A percentile compares a stretch with the other conserved stretches of the same genome.
Evolutionary conservation across 176 grass and related monocot species (phyloP).

Genomic region (Oryza brachyantha): DNA sequence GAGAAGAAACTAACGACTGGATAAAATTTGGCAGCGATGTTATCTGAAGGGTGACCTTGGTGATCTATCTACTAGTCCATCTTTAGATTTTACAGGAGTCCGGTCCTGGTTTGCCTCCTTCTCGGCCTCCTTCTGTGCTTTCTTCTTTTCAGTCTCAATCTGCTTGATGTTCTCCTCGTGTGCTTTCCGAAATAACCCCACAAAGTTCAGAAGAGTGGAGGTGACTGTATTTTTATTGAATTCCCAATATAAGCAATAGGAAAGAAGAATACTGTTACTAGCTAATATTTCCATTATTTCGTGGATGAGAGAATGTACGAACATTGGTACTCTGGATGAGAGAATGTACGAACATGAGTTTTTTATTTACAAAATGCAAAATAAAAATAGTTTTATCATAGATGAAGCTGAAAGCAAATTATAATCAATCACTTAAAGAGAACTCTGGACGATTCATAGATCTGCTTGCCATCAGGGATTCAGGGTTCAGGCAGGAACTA

Average conservation of each 20-base stretch:
- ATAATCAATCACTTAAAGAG: neutral
- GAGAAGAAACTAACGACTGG: slow-evolving; percentile 5
- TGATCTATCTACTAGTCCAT: slow-evolving; percentile 38
- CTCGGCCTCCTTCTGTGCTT: slow-evolving; percentile 83
- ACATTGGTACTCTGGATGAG: too few species aligned
- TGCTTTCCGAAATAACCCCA: slow-evolving; percentile 66
- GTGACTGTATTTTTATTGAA: slow-evolving; percentile 69
- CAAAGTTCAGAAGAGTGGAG: slow-evolving; percentile 77
- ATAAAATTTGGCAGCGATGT: slow-evolving; percentile 4
- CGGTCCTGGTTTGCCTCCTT: slow-evolving; percentile 56
- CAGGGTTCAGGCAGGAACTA: too few species aligned
- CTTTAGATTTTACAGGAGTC: slow-evolving; percentile 50
- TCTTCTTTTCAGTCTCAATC: slow-evolving; percentile 78
- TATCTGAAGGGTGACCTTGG: slow-evolving; percentile 48
- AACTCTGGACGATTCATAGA: too few species aligned
- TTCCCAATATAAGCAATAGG: slow-evolving; percentile 14
- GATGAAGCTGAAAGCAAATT: slow-evolving; percentile 15
- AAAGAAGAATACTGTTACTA: slow-evolving; percentile 12
- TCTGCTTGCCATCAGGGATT: too few species aligned
- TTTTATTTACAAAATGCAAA: neutral
- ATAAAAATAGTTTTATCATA: neutral
- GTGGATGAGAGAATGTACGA: neutral
- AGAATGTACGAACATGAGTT: too few species aligned
- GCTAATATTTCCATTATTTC: slow-evolving; percentile 3
- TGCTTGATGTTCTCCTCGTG: slow-evolving; percentile 87